These are phyloP conservation scores for Senecio squalidus DNA, from an alignment of 140 eudicot species.

Conservation along the genomic window DNA sequence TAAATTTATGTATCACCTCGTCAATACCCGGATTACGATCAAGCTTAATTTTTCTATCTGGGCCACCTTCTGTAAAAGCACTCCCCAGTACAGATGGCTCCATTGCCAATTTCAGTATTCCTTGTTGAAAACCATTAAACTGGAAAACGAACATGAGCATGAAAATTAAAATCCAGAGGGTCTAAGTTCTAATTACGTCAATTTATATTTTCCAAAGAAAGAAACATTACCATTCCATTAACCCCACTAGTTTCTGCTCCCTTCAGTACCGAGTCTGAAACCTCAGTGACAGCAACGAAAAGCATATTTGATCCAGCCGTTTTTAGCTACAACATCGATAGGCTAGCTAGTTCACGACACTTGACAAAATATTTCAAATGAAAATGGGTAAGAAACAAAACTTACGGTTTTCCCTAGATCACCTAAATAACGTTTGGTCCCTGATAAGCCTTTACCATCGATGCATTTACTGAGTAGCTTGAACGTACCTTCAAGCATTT, in stretches of 20 bases:
- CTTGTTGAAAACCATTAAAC: slow-evolving; percentile 91
- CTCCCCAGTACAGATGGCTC: slow-evolving; percentile 85
- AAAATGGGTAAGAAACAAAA: slow-evolving; percentile 4
- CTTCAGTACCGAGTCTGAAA: slow-evolving; percentile 85
- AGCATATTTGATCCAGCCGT: slow-evolving; percentile 89
- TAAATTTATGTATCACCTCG: too few species aligned
- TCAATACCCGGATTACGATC: slow-evolving; percentile 93
- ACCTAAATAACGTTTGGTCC: slow-evolving; percentile 93
- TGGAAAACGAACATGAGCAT: slow-evolving; percentile 16
- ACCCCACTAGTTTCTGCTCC: slow-evolving; percentile 95
- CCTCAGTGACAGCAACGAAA: slow-evolving; percentile 84
- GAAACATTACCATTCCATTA: slow-evolving; percentile 68
- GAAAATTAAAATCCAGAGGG: slow-evolving; percentile 5
- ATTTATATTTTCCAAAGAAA: neutral
- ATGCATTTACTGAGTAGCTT: slow-evolving; percentile 84
- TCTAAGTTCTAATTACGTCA: neutral
- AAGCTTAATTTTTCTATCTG: slow-evolving; percentile 89
- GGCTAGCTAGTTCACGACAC: slow-evolving; percentile 8
- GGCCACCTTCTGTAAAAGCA: slow-evolving; percentile 97
- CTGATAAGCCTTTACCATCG: slow-evolving; percentile 81
- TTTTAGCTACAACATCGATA: slow-evolving; percentile 56
- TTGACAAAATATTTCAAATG: neutral
- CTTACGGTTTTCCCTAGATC: slow-evolving; percentile 96
- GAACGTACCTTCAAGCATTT: slow-evolving; percentile 64
- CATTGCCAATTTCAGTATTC: slow-evolving; percentile 89